Conservation (phyloP, 192 early-diverging fungal genomes). For the Rhizoclosmatium sp. region DNA sequence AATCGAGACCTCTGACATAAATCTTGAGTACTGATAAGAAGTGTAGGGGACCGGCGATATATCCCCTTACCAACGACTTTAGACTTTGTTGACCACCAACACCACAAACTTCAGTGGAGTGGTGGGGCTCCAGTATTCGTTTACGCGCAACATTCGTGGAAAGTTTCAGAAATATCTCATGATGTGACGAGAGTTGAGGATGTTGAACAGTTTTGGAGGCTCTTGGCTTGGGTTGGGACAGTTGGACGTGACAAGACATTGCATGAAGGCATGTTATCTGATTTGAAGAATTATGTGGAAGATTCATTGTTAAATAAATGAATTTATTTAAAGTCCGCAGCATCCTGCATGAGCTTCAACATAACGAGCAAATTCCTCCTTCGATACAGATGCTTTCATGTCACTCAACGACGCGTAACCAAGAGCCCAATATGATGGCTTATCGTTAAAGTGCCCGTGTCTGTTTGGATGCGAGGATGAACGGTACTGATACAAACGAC, state of each 20-base stretch:
- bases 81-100: not conserved
- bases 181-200: not conserved
- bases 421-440: slow-evolving; percentile 47
- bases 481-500: not conserved
- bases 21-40: not conserved
- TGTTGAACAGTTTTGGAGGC: slow-evolving; percentile 9
- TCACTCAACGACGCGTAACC: slow-evolving; percentile 34
- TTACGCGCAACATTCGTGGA: slow-evolving; percentile 14
- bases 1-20: not conserved
- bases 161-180: not conserved
- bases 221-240: not conserved
- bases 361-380: not conserved
- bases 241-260: not conserved
- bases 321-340: too few relatives aligned
- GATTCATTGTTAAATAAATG: not conserved
- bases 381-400: not conserved
- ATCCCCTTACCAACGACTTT: not conserved
- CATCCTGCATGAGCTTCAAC: not conserved
- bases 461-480: not conserved
- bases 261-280: not conserved
- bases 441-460: slow-evolving; percentile 45
- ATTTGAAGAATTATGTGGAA: slow-evolving; percentile 1
- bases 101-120: slow-evolving; percentile 1
- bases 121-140: not conserved
- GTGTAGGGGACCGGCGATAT: not conserved